Conservation (phyloP, 139 green algal genomes). For the Asterochloris erici region DNA sequence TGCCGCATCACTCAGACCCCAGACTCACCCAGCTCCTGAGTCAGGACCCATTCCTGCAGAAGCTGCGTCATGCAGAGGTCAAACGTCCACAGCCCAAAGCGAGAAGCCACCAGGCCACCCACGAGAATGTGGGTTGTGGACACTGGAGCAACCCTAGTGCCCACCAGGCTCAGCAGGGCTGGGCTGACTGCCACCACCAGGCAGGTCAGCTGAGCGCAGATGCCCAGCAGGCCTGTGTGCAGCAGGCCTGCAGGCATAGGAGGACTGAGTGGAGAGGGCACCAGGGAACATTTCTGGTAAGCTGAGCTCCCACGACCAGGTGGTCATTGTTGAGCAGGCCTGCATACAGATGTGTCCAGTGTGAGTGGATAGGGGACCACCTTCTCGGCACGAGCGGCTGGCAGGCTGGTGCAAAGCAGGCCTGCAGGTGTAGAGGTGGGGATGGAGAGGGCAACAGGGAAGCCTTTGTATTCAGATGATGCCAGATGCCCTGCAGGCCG, state of each 20-base stretch:
- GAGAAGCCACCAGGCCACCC: constrained; percentile 55
- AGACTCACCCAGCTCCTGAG: constrained; percentile 43
- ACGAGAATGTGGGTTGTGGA: constrained; percentile 48
- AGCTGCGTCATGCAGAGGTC: constrained; percentile 80
- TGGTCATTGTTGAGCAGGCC: too few species aligned
- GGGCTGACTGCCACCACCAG: constrained; percentile 27
- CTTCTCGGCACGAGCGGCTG: too few species aligned
- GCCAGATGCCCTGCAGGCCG: too few species aligned
- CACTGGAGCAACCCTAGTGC: constrained; percentile 2
- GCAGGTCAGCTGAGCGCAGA: constrained; percentile 52
- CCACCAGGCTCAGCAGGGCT: constrained; percentile 8
- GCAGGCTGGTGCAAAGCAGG: too few species aligned
- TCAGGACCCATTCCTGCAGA: constrained; percentile 60
- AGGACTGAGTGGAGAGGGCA: not conserved
- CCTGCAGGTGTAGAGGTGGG: too few species aligned
- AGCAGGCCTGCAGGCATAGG: constrained; percentile 19
- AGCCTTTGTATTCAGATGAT: too few species aligned
- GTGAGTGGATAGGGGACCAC: too few species aligned
- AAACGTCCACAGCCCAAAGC: constrained; percentile 79
- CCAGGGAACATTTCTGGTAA: too few species aligned
- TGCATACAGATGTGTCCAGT: too few species aligned
- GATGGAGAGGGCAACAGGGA: too few species aligned
- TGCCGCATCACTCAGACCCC: not conserved
- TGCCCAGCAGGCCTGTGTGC: constrained; percentile 31
- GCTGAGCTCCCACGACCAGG: too few species aligned